These are phyloP conservation scores for Pilasporangium apinafurcum DNA, from an alignment of 352 stramenopile genomes.

Conservation along the genomic window DNA sequence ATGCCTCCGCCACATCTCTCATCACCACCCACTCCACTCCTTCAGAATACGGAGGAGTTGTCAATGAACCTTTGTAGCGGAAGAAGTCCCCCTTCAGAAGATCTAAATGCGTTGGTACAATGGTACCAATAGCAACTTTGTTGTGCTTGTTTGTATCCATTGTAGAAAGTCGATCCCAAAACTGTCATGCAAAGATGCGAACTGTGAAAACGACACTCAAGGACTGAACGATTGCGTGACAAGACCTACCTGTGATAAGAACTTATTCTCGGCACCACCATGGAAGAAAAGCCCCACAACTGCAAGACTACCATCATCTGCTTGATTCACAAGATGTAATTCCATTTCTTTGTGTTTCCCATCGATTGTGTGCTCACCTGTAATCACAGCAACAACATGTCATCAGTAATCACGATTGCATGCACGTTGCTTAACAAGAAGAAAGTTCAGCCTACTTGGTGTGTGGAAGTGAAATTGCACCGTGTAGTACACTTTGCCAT, in stretches of 20 bases:
- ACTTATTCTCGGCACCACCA: conserved; percentile 38
- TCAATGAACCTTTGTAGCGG: conserved; percentile 60
- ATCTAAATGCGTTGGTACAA: too few species aligned
- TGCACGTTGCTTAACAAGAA: neutral
- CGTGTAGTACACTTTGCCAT: conserved; percentile 45
- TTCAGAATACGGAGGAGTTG: conserved; percentile 68
- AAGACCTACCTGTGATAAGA: too few species aligned
- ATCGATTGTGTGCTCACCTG: conserved; percentile 67
- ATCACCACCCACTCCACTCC: conserved; percentile 67
- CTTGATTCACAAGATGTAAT: conserved; percentile 63
- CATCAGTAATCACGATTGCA: too few species aligned
- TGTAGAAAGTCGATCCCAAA: conserved; percentile 41
- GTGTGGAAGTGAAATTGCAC: conserved; percentile 68
- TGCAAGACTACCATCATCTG: conserved; percentile 38
- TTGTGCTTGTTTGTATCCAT: too few species aligned
- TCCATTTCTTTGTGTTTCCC: conserved; percentile 45
- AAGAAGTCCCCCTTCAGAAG: conserved; percentile 36
- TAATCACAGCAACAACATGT: neutral
- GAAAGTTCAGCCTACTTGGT: conserved; percentile 36
- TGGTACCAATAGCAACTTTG: too few species aligned
- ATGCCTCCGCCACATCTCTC: conserved; percentile 38
- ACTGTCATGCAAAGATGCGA: too few species aligned
- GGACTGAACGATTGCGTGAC: too few species aligned
- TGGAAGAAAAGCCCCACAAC: conserved; percentile 61
- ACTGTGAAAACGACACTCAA: too few species aligned